Evolutionary conservation across 768 basidiomycete species (phyloP), one percentile per base, ranked within the genome.

Genomic region (Serpula lacrymans): DNA sequence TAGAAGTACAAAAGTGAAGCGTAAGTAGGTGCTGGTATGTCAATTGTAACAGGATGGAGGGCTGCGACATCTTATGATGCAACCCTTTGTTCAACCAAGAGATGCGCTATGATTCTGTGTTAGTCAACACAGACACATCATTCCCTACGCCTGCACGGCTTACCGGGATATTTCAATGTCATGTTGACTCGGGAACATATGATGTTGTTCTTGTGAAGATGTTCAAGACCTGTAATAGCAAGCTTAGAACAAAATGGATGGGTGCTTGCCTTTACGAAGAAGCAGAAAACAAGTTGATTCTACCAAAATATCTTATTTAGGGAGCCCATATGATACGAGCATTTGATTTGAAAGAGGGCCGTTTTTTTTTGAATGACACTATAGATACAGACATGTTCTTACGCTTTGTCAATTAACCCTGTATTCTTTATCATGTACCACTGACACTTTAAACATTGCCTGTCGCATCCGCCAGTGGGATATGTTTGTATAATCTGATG

Each of bases 371-470:
- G 8, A 38, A 57, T 23, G 62, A 67, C 38, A 25, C 49, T 14
- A 21, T 58, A 4, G 63, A 66, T 46, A 35, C 39, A 13, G 62
- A 66, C 38, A 58, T 59, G 54, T 60, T 58, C 26, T 20, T 45
- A 25, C 12, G 2, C 12, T n/a, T n/a, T n/a, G n/a, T n/a, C n/a
- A n/a, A n/a, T n/a, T n/a, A n/a, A n/a, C n/a, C n/a, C n/a, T n/a
- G n/a, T n/a, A n/a, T n/a, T n/a, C n/a, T n/a, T n/a, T n/a, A n/a
- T n/a, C n/a, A n/a, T n/a, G n/a, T n/a, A n/a, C n/a, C n/a, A n/a
- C n/a, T n/a, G n/a, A n/a, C n/a, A n/a, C n/a, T n/a, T n/a, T n/a
- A n/a, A n/a, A n/a, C n/a, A n/a, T n/a, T n/a, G n/a, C n/a, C n/a
- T n/a, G n/a, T n/a, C n/a, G n/a, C n/a, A n/a, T n/a, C n/a, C n/a